Conservation (phyloP, 805 yeast species). For the Candida loeiensis region DNA sequence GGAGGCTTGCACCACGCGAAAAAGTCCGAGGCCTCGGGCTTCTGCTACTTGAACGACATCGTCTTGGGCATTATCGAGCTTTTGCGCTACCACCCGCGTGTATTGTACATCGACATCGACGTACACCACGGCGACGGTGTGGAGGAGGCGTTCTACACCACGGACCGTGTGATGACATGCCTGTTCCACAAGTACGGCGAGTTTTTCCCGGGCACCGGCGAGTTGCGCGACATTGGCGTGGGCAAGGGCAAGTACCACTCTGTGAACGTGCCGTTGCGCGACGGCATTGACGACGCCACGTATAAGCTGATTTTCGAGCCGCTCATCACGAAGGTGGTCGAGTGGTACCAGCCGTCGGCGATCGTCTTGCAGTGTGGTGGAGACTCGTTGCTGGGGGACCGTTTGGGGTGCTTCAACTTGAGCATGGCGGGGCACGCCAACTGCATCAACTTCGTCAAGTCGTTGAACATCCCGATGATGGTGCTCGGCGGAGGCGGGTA, state of each 20-base stretch:
- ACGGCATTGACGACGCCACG: conserved; percentile 90
- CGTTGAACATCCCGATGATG: conserved; percentile 85
- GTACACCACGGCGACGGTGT: conserved; percentile 96
- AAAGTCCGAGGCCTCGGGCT: conserved; percentile 85
- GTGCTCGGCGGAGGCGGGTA: conserved; percentile 98
- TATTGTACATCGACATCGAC: conserved; percentile 83
- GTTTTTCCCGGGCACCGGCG: conserved; percentile 93
- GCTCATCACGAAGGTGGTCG: conserved; percentile 68
- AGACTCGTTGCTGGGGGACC: conserved; percentile 92
- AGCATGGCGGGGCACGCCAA: conserved; percentile 95
- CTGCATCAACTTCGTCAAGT: conserved; percentile 83
- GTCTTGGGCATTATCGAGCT: conserved; percentile 79
- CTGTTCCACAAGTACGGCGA: conserved; percentile 92
- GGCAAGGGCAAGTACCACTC: conserved; percentile 81
- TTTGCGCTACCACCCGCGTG: conserved; percentile 79
- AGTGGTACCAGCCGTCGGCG: conserved; percentile 92
- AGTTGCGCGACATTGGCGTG: conserved; percentile 77
- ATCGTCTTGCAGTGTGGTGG: conserved; percentile 99
- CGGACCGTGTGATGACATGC: conserved; percentile 87
- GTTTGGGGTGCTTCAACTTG: conserved; percentile 92
- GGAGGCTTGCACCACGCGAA: conserved; percentile 95
- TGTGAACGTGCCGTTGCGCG: conserved; percentile 81
- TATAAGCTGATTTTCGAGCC: conserved; percentile 88
- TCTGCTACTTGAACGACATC: conserved; percentile 87
- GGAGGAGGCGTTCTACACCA: conserved; percentile 88